These are phyloP conservation scores for Triticum urartu DNA, from an alignment of 176 grass and related monocot genomes.

Conservation along the genomic window DNA sequence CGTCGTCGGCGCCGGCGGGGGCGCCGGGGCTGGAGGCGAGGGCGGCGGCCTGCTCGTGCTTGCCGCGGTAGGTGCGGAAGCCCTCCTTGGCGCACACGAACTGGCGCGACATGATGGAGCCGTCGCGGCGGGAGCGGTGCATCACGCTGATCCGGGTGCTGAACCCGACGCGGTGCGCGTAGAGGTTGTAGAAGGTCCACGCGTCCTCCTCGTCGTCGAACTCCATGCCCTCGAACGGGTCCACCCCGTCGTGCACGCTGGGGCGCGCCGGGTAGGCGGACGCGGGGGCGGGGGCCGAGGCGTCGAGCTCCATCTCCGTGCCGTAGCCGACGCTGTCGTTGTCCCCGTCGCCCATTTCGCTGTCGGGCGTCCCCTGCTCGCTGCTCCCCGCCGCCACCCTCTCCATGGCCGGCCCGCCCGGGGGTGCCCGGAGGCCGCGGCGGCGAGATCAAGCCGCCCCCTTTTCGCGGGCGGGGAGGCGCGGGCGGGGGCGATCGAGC, in stretches of 20 bases:
- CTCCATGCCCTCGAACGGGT: constrained; percentile 76
- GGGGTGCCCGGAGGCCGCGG: not conserved
- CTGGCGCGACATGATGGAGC: constrained; percentile 67
- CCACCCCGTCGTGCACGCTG: constrained; percentile 40
- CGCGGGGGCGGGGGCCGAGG: constrained; percentile 2
- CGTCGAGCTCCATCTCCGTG: constrained; percentile 51
- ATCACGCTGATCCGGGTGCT: constrained; percentile 68
- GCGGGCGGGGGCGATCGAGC: constrained; percentile 20
- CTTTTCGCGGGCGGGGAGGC: not conserved
- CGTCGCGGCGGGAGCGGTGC: constrained; percentile 67
- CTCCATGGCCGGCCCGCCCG: constrained; percentile 21
- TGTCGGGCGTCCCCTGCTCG: constrained; percentile 49
- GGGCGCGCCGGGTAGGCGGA: constrained; percentile 39
- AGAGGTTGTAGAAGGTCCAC: constrained; percentile 63
- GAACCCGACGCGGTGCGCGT: constrained; percentile 72
- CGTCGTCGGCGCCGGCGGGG: not conserved
- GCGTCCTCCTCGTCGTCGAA: constrained; percentile 71
- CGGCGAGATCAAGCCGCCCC: not conserved
- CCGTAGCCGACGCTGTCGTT: constrained; percentile 47
- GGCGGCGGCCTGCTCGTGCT: constrained; percentile 26
- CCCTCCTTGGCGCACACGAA: constrained; percentile 81
- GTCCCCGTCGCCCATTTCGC: constrained; percentile 57
- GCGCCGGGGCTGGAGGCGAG: not conserved
- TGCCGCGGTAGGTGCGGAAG: constrained; percentile 66
- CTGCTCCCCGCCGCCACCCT: constrained; percentile 42